These are phyloP conservation scores for Ganoderma leucocontextum DNA, from an alignment of 1,284 basidiomycete species.

Conservation along the genomic window DNA sequence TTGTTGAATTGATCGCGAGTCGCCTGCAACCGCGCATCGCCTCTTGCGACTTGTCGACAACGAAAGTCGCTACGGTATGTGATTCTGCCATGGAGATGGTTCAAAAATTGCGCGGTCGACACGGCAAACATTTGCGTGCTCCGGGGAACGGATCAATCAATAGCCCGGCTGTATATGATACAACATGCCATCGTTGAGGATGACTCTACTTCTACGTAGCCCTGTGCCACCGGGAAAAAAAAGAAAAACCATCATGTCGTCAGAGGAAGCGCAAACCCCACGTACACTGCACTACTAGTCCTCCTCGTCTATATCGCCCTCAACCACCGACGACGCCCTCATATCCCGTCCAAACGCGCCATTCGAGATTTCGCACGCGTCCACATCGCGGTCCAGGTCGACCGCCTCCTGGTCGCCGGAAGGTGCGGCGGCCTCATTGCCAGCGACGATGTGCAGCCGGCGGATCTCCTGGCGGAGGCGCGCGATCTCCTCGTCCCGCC, in stretches of 20 bases:
- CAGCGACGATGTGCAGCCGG: conserved; percentile 56
- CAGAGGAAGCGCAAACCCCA: no score
- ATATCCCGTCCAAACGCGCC: conserved; percentile 34
- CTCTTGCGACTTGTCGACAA: conserved; percentile 3
- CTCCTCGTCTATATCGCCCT: conserved; percentile 44
- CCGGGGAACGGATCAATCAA: conserved; percentile 1
- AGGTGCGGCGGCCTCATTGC: conserved; percentile 35
- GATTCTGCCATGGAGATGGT: neutral
- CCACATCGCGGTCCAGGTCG: conserved; percentile 45
- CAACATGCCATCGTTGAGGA: conserved; percentile 7
- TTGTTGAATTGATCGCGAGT: conserved; percentile 23
- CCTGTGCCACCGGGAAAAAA: neutral
- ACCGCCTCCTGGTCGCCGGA: conserved; percentile 38
- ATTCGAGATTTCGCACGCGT: conserved; percentile 40
- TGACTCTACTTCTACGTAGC: conserved; percentile 9
- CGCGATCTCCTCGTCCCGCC: conserved; percentile 85
- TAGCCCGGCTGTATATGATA: neutral
- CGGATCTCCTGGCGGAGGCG: conserved; percentile 74
- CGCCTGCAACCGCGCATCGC: conserved; percentile 14
- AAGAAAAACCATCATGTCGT: neutral
- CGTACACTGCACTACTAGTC: conserved; percentile 18
- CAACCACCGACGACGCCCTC: conserved; percentile 29
- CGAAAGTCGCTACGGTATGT: neutral
- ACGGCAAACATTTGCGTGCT: no score
- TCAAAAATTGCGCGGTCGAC: neutral